These are phyloP conservation scores for Parascedosporium putredinis DNA, from an alignment of 2,329 filamentous ascomycete genomes.

Conservation along the genomic window DNA sequence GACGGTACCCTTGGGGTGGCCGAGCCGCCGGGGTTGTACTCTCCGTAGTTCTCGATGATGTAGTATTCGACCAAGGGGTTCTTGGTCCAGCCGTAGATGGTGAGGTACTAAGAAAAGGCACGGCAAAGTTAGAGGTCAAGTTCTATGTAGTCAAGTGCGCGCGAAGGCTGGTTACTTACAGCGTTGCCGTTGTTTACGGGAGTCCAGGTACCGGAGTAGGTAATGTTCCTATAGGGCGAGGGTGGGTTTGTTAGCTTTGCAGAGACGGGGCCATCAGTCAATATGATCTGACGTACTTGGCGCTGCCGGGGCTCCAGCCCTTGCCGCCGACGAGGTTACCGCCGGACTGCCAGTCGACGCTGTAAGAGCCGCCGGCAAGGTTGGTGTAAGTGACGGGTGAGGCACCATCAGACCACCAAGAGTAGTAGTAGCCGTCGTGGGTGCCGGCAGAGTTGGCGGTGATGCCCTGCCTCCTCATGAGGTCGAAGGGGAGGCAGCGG, in stretches of 20 bases:
- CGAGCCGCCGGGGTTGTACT: conserved; percentile 24
- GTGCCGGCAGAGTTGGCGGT: conserved; percentile 25
- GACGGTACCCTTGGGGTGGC: conserved; percentile 23
- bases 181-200: conserved; percentile 19
- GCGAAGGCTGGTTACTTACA: too few relatives aligned
- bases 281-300: conserved; percentile 29
- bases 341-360: conserved; percentile 30
- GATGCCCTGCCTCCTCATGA: conserved; percentile 6
- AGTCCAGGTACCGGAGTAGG: conserved; percentile 19
- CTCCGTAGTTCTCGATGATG: conserved; percentile 27
- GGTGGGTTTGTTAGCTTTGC: background rate
- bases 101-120: conserved; percentile 17
- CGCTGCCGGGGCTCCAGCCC: conserved; percentile 43
- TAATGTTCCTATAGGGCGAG: conserved; percentile 14
- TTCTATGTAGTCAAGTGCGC: too few relatives aligned
- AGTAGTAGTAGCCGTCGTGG: conserved; percentile 35
- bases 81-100: conserved; percentile 28
- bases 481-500: conserved; percentile 5
- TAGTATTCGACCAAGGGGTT: conserved; percentile 27
- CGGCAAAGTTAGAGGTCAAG: background rate
- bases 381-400: conserved; percentile 35
- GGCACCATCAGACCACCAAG: conserved; percentile 36
- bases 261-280: too few relatives aligned
- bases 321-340: conserved; percentile 49
- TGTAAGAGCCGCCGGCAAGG: conserved; percentile 31